Evolutionary conservation across 306 rosid species (phyloP), one percentile per base, ranked within the genome.

Genomic region (Cicer arietinum): DNA sequence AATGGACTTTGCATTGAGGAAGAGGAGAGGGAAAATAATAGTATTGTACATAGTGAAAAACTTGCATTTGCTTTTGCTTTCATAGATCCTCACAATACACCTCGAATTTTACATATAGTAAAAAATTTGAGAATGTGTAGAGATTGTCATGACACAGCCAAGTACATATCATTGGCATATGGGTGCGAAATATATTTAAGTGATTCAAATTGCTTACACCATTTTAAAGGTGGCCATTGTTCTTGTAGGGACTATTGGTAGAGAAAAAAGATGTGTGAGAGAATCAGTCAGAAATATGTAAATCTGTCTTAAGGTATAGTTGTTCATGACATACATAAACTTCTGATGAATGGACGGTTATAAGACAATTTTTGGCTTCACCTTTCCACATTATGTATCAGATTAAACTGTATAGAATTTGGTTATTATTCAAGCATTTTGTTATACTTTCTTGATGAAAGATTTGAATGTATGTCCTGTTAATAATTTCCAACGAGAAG

Each of bases 231-330:
- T 13, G 99, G 97, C 9, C 86, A 72, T 54, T 94, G 99, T 85
- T 94, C 98, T 80, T 91, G 99, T 84, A 81, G 79, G 61, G 96
- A 94, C 83, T 94, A 90, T 73, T 94, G 99, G 99, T 92, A 92
- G 77, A 51, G 56, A 10, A 67, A 66, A 63, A 47, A 35, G 13
- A 52, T 61, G 40, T 13, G 10, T 72, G 65, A 42, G 67, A 74
- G 69, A 69, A 77, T 42, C 68, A 54, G 16, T 39, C 46, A 69
- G 44, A 62, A 62, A 42, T 44, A 48, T 78, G 56, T 57, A 65
- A 78, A 51, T 75, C 58, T 74, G 17, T 69, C 43, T 41, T 71
- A 56, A 37, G 41, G 71, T 56, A 48, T 61, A 58, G 44, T 52
- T 67, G 62, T 76, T 83, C 56, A 48, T 79, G 44, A 42, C 72